Base-by-base conservation (phyloP, 1,139 yeast genomes). In the Hyphopichia wangnamkhiaoensis region DNA sequence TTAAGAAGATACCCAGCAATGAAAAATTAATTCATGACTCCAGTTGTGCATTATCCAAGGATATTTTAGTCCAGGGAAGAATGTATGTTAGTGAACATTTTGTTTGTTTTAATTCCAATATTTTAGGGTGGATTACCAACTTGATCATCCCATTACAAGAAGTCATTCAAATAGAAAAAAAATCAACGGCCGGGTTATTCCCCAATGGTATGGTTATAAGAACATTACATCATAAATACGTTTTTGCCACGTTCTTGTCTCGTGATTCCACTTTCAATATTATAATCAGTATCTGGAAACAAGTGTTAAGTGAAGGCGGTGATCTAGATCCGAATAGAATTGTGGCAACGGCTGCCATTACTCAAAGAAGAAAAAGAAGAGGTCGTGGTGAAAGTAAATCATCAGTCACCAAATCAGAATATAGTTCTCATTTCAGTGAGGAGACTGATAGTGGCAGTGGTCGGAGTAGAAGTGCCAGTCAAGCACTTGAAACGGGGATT, bases 171-270 rank as follows among this genome's bases (percentile, higher is more conserved):
- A 76, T 85, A 33, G 90, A 83, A 52, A 84, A 84, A 58, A 80
- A 79, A 51, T 75, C 81, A 4, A 84, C 91, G 0, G 89, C 90
- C 0, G 85, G 80, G 2, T 65, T 85, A 18, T 83, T 85, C 45
- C 91, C 90, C 10, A 85, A 84, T 55, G 90, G 89, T 3, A 80
- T 86, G 56, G 78, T 81, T 27, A 75, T 86, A 25, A 74, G 82
- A 43, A 84, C 93, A 0, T 64, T 84, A 41, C 89, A 84, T 52
- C 84, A 83, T 37, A 82, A 79, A 49, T 82, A 81, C 52, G 73
- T 79, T 0, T 85, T 86, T 70, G 93, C 93, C 0, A 80, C 89
- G 0, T 81, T 86, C 45, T 65, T 84, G 26, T 69, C 82, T 6
- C 71, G 95, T 55, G 95, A 85, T 56, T 46, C 80, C 0, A 75